These are phyloP conservation scores for Afroboletus lepidellus DNA, from an alignment of 1,284 basidiomycete species.

Conservation along the genomic window DNA sequence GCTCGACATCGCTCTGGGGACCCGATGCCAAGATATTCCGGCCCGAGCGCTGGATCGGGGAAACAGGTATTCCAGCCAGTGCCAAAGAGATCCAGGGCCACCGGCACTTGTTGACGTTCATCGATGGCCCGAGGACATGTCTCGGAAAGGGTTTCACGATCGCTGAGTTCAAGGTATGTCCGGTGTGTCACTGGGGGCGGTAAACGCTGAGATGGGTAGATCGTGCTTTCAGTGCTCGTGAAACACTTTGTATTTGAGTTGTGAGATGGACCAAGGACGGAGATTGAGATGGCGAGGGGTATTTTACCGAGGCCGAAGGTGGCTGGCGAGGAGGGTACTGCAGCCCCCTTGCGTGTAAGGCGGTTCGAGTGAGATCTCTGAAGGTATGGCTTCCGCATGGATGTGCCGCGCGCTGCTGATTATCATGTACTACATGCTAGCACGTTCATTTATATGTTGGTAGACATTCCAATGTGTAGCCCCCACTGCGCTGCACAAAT, in stretches of 20 bases:
- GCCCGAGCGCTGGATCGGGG: conserved; percentile 41
- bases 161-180: conserved; percentile 31
- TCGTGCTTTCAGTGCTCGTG: conserved; percentile 46
- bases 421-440: too few species aligned
- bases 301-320: conserved; percentile 46
- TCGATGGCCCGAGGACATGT: conserved; percentile 33
- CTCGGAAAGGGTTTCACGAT: conserved; percentile 34
- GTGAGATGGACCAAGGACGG: conserved; percentile 39
- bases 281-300: conserved; percentile 36
- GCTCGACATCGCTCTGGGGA: conserved; percentile 49
- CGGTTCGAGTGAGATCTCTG: neutral
- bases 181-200: too few species aligned
- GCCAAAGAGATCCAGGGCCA: conserved; percentile 29
- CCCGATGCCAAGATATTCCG: conserved; percentile 38
- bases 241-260: conserved; percentile 47
- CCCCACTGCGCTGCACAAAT: too few species aligned
- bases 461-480: too few species aligned
- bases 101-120: conserved; percentile 30
- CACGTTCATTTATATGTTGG: too few species aligned
- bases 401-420: too few species aligned
- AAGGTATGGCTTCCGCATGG: too few species aligned
- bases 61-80: conserved; percentile 17
- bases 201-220: too few species aligned
- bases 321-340: conserved; percentile 39
- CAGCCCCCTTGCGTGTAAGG: conserved; percentile 42